Evolutionary conservation across 768 basidiomycete species (phyloP).

Genomic region (Auriscalpium vulgare): DNA sequence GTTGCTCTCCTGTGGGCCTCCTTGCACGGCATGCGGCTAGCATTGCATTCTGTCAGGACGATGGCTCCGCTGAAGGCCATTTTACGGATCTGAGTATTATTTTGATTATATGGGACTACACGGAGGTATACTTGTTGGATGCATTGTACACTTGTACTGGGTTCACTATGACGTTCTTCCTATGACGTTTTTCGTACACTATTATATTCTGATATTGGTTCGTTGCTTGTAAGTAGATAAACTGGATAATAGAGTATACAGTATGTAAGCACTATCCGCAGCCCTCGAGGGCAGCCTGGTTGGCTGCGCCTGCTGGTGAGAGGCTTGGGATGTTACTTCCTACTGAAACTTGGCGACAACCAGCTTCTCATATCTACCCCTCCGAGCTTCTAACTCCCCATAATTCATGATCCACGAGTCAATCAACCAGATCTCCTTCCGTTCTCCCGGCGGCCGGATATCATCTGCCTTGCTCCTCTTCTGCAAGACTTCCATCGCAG

Average conservation of each 20-base stretch:
- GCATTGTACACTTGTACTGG: no score
- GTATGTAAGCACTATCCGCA: no score
- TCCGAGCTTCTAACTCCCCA: constrained; percentile 6
- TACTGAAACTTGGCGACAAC: neutral
- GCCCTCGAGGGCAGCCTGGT: no score
- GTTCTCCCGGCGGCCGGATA: neutral
- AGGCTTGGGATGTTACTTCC: neutral
- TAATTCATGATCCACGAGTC: constrained; percentile 14
- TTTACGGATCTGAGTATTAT: constrained; percentile 7
- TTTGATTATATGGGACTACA: neutral
- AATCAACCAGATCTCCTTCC: constrained; percentile 15
- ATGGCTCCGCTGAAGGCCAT: constrained; percentile 10
- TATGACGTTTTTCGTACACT: no score
- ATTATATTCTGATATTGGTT: no score
- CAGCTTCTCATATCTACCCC: neutral
- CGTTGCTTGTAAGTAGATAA: no score
- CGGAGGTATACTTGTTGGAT: no score
- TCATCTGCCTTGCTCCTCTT: neutral
- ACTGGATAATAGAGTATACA: no score
- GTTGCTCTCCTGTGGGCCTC: constrained; percentile 28
- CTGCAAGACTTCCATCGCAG: constrained; percentile 1
- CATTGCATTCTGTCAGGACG: constrained; percentile 11
- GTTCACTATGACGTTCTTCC: no score
- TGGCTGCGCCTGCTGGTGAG: no score
- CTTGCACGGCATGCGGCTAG: constrained; percentile 18